Evolutionary conservation across 106 monocot species (phyloP).

Genomic region (Phalaenopsis equestris): DNA sequence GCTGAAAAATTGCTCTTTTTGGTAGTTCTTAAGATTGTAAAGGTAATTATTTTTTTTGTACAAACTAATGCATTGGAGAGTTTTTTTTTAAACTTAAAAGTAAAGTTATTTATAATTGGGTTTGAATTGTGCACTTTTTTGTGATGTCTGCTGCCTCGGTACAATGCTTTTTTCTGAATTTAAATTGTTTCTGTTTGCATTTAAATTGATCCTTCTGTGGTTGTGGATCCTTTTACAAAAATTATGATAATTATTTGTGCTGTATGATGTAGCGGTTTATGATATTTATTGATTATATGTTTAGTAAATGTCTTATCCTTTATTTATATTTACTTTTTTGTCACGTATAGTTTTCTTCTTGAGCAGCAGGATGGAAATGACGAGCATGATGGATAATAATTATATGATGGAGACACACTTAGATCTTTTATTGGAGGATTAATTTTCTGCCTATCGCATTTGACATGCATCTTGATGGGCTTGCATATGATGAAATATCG

Average conservation of each 20-base stretch:
- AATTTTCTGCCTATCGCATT: slow-evolving; percentile 20
- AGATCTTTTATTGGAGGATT: slow-evolving; percentile 8
- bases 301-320: not conserved
- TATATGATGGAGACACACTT: not conserved
- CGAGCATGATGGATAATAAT: not conserved
- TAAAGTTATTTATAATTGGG: not conserved
- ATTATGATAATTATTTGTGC: not conserved
- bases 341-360: not conserved
- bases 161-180: not conserved
- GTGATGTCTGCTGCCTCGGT: not conserved
- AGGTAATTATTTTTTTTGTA: not conserved
- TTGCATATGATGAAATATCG: slow-evolving; percentile 30
- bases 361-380: not conserved
- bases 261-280: not conserved
- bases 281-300: not conserved
- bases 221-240: not conserved
- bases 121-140: not conserved
- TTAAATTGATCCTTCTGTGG: not conserved
- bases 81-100: not conserved
- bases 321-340: not conserved
- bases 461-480: slow-evolving; percentile 39
- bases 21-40: not conserved
- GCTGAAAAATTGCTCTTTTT: not conserved
- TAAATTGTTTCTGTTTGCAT: not conserved
- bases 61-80: not conserved